Percentiles rank a stretch among this genome's conserved stretches.
phyloP scores from a whole-genome alignment of 345 rosid genomes.

The Pseudoturritis turrita region DNA sequence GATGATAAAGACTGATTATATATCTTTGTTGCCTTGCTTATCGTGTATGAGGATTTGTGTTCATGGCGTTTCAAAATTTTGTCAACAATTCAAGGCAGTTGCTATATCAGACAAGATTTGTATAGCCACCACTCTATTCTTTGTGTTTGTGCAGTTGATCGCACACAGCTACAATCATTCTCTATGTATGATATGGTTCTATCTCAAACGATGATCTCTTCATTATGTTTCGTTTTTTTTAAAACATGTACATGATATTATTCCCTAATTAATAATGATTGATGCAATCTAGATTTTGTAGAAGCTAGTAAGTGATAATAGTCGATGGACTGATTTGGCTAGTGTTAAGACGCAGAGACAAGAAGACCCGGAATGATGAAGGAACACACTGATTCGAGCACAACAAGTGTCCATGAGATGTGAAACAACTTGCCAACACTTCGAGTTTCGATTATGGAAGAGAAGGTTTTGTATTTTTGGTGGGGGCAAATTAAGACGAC shows the following conservation, averaged over 20 bases:
- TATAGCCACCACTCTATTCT: constrained; percentile 12
- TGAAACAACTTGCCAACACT: constrained; percentile 32
- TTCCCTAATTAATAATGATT: background rate
- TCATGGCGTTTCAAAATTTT: background rate
- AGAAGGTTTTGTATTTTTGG: background rate
- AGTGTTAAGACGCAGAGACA: background rate
- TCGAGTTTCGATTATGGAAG: constrained; percentile 26
- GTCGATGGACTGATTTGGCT: background rate
- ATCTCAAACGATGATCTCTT: constrained; percentile 9
- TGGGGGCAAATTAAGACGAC: background rate
- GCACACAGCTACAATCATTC: constrained; percentile 20
- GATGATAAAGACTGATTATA: background rate
- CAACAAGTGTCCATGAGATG: constrained; percentile 22
- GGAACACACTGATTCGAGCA: constrained; percentile 13
- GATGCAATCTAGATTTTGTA: background rate
- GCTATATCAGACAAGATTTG: constrained; percentile 1
- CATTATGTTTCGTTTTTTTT: background rate
- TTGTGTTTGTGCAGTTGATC: constrained; percentile 13
- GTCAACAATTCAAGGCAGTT: too few relatives aligned
- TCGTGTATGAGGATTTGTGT: constrained; percentile 12
- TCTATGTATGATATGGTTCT: background rate
- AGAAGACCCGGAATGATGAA: constrained; percentile 25
- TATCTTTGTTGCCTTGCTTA: background rate
- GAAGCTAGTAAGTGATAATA: background rate
- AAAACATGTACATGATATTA: constrained; percentile 1